Base-by-base conservation (phyloP, 164 flowering plant species). In the Vitis cinerea region DNA sequence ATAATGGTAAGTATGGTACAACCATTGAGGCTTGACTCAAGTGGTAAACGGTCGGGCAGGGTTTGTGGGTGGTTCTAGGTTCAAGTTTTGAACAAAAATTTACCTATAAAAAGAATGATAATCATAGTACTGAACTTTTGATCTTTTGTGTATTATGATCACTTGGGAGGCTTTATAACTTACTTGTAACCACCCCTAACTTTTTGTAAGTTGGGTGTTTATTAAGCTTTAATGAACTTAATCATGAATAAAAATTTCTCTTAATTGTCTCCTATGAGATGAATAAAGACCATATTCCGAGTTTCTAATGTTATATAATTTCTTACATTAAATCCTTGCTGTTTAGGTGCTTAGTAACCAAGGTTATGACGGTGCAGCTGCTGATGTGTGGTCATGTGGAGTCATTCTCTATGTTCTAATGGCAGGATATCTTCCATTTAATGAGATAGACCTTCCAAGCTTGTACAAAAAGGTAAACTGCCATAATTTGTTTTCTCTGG, bases 341-440 rank as follows among this genome's bases (percentile, higher is more conserved):
- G 16, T 17, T 27, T 73, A 95, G 99, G 99, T 95, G 49, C 82
- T 96, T 57, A 72, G 94, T 56, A 64, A 83, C 69, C 84, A 79
- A 55, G 99, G 98, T 66, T 96, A 96, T 83, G 95, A 91, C 81
- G 99, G 99, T 81, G 88, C 98, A 59, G 92, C 97, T 71, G 99
- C 98, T 63, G 99, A 96, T 82, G 67, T 96, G 31, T 96, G 99
- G 99, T 96, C 99, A 53, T 96, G 98, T 78, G 99, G 99, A 15
- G 91, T 96, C 68, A 93, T 96, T 76, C 97, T 96, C 52, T 93
- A 71, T 90, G 98, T 96, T 74, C 71, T 96, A 73, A 86, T 93
- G 97, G 97, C 99, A 30, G 99, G 99, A 72, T 92, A 89, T 84
- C 97, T 93, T 16, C 99, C 99, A 12, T 96, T 96, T 82, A 81